These are phyloP conservation scores for Polysphondylium violaceum DNA, from an alignment of 78 protist species.

Conservation along the genomic window DNA sequence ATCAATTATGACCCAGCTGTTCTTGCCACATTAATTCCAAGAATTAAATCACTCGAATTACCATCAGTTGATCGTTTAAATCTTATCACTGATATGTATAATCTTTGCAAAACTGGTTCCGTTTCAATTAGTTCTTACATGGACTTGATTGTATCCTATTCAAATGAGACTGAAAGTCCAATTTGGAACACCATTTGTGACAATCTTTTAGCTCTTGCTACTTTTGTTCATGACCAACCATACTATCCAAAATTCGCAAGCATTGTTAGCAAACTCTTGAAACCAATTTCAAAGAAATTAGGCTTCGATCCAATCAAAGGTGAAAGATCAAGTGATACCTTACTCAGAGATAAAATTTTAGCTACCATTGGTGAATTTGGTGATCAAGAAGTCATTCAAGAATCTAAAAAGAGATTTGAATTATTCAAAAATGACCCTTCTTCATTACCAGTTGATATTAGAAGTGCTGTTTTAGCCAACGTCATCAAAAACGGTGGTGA, in stretches of 20 bases:
- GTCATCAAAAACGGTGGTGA: conserved; percentile 40
- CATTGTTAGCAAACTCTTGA: conserved; percentile 27
- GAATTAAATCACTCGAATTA: conserved; percentile 12
- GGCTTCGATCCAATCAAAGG: conserved; percentile 59
- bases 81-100: conserved; percentile 39
- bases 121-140: conserved; percentile 7
- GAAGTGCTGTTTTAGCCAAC: conserved; percentile 10
- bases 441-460: conserved; percentile 41
- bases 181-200: conserved; percentile 17
- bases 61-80: conserved; percentile 42
- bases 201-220: too few species aligned
- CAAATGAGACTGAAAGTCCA: conserved; percentile 6
- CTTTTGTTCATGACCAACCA: conserved; percentile 26
- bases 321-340: conserved; percentile 12
- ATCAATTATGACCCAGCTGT: conserved; percentile 56
- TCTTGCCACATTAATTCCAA: conserved; percentile 8
- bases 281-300: conserved; percentile 43
- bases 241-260: neutral
- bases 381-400: conserved; percentile 4
- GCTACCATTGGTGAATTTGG: conserved; percentile 26
- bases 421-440: neutral
- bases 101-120: conserved; percentile 25
- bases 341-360: conserved; percentile 43
- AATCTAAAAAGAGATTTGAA: conserved; percentile 54
- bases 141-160: conserved; percentile 7